Evolutionary conservation across 1,284 basidiomycete genomes (phyloP).

Genomic region (Pholiota adiposa): DNA sequence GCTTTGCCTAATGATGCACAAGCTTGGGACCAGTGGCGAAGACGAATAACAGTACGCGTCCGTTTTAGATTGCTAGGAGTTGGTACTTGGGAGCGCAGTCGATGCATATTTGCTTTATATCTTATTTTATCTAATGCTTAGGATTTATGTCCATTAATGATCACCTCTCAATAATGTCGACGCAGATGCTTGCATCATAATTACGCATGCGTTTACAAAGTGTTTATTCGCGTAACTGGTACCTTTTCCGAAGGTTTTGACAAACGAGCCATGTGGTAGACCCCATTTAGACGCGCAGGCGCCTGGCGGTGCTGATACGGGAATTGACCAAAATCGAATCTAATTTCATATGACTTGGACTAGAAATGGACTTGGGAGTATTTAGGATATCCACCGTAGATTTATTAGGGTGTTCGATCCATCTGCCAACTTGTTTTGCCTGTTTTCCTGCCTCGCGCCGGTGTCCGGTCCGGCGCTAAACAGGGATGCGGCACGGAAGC

Average conservation of each 20-base stretch:
- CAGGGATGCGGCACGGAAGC: background rate
- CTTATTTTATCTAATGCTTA: background rate
- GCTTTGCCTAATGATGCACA: background rate
- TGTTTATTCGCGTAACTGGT: background rate
- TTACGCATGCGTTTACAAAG: background rate
- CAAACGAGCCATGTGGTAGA: background rate
- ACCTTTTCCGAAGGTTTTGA: background rate
- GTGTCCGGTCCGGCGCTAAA: background rate
- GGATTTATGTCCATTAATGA: background rate
- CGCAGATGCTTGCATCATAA: background rate
- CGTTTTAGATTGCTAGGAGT: too few relatives aligned
- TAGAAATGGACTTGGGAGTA: background rate
- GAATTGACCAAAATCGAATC: background rate
- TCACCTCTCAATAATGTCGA: background rate
- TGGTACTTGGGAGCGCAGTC: too few relatives aligned
- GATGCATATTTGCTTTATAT: too few relatives aligned
- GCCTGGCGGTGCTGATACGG: background rate
- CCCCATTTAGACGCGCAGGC: constrained; percentile 1
- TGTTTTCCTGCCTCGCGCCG: background rate
- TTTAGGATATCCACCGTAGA: background rate
- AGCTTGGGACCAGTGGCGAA: too few relatives aligned
- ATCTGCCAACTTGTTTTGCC: background rate
- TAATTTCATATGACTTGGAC: too few relatives aligned
- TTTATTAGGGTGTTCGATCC: background rate
- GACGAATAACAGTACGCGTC: too few relatives aligned